A percentile compares a stretch with the other conserved stretches of the same genome.
phyloP scores from a whole-genome alignment of 2,329 filamentous ascomycete genomes.

The Lanzia echinophila region DNA sequence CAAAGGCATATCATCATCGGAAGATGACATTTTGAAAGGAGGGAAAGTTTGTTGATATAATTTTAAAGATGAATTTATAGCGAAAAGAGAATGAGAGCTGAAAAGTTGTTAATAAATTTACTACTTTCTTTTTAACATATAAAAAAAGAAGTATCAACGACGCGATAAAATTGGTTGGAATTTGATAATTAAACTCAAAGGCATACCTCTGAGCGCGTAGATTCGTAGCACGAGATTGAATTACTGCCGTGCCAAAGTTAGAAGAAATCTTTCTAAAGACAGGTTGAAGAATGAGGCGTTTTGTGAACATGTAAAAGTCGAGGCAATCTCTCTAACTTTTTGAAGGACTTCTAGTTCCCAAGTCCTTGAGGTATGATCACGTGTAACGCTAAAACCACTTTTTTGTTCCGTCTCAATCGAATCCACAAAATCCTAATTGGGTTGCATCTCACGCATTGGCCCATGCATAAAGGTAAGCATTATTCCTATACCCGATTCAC shows the following conservation, averaged over 20 bases:
- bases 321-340: background rate
- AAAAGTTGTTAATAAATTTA: constrained; percentile 21
- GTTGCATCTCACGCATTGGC: no score
- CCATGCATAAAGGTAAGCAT: no score
- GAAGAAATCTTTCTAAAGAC: constrained; percentile 24
- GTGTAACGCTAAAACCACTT: no score
- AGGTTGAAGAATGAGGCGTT: constrained; percentile 19
- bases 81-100: constrained; percentile 23
- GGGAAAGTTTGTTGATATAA: constrained; percentile 15
- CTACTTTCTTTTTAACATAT: background rate
- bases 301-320: constrained; percentile 16
- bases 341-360: background rate
- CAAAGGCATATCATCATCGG: constrained; percentile 79
- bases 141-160: constrained; percentile 5
- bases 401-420: no score
- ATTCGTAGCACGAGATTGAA: constrained; percentile 6
- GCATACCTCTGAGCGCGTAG: constrained; percentile 28
- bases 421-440: no score
- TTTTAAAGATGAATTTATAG: constrained; percentile 13
- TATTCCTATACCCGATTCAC: no score
- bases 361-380: no score
- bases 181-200: constrained; percentile 2
- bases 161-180: constrained; percentile 21
- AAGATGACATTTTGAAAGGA: constrained; percentile 46
- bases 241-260: constrained; percentile 10